Base-by-base conservation (phyloP, 2,329 filamentous ascomycete genomes). In the Colletotrichum tanaceti region DNA sequence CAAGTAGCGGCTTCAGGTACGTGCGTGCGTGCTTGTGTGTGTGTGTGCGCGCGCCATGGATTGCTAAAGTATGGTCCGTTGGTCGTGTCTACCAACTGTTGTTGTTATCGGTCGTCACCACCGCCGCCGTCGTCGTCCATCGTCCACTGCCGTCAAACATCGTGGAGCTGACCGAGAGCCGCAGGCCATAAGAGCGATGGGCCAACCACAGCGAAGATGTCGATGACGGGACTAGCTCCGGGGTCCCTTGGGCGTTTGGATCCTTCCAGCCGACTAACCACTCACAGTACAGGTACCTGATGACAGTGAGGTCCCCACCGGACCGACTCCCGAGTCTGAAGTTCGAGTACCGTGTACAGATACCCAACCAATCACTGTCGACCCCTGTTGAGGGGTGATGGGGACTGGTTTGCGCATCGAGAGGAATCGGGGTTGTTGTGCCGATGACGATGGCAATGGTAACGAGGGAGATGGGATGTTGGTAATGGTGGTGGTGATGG, bases 211-310 rank as follows among this genome's bases (percentile, higher is more conserved):
- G 28, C 22, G 35, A n/a, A 38, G 18, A 11, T 18, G n/a, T 52
- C 49, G 43, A 65, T 57, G 55, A 61, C 66, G 66, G 66, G 66
- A 59, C 63, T 69, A 44, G 63, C 62, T 69, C 66, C 66, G 66
- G 55, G 20, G 50, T 32, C 38, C 38, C 4, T 18, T 49, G 18
- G 32, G 32, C 32, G 32, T 38, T 50, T 41, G 54, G 46, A 43
- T 39, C 22, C 20, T 28, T 28, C 20, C 16, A 35, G 58, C 55
- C 39, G 50, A 20, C 20, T 16, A 9, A 35, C 32, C 9, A 35
- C 9, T n/a, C n/a, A n/a, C n/a, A n/a, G n/a, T n/a, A n/a, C n/a
- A n/a, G 9, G 32, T 35, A 35, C 32, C 32, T 3, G 7, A 7
- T 35, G 32, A 35, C 32, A 35, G 0, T 35, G 16, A 32, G n/a